Base-by-base conservation (phyloP, 2,329 filamentous ascomycete genomes). In the Ophiostoma australiae region DNA sequence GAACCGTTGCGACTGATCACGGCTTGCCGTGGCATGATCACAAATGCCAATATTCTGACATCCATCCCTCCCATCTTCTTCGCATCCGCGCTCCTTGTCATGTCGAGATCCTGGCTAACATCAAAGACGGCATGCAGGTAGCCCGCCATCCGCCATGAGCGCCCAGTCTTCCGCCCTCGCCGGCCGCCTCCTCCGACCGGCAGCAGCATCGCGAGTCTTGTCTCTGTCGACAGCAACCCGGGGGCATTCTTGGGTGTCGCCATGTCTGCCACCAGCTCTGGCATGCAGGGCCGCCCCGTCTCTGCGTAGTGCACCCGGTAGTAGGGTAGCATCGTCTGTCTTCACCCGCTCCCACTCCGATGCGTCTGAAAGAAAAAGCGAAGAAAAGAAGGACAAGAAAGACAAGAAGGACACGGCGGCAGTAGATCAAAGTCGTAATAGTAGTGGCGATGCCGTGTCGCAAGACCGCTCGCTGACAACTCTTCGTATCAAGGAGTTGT, bases 1-100 rank as follows among this genome's bases (percentile, higher is more conserved):
- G 84, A 86, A 86, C 84, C 84, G 84, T 85, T 86, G 84, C 84
- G 83, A 85, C 81, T 86, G 84, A 86, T 82, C 82, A 80, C 80
- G 79, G 76, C 75, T 72, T 75, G 65, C 76, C 78, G 81, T 80
- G 82, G 82, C 78, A 80, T 86, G 84, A 86, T 85, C 82, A 82
- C 78, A 84, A 80, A 79, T 80, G 82, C 81, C 83, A 81, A 79
- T 77, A 77, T 81, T 81, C 77, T 78, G 73, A 77, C 67, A 33
- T 67, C 33, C 20, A 65, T 31, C 58, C 39, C 61, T 58, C 69
- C n/a, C 35, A 39, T 31, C 23, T 48, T 37, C 8, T 67, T 4
- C 33, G 35, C 27, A 70, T 41, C 35, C 48, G 6, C 13, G 13
- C 13, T 69, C 13, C 4, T 10, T 33, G 1, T 41, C 20, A 13